Evolutionary conservation across 192 early-diverging fungal genomes (phyloP).

Genomic region (Gigaspora rosea): DNA sequence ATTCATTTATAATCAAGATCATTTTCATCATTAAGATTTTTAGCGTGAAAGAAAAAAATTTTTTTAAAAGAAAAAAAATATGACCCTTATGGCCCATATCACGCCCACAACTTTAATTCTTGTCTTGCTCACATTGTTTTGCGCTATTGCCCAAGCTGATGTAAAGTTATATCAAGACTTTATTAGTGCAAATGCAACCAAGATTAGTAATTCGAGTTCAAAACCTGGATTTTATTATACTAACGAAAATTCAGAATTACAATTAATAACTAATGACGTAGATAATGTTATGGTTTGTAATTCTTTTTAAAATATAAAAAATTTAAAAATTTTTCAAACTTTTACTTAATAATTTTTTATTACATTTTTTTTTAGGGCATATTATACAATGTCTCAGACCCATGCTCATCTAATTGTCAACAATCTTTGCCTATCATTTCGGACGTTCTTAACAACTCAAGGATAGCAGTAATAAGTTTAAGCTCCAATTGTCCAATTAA

Average conservation of each 20-base stretch:
- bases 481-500: not conserved
- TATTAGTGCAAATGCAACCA: not conserved
- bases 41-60: not conserved
- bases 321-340: not conserved
- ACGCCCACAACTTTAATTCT: not conserved
- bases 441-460: not conserved
- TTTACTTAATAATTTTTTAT: not conserved
- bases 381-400: not conserved
- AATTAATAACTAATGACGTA: not conserved
- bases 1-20: not conserved
- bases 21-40: not conserved
- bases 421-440: not conserved
- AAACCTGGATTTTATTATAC: not conserved
- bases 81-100: not conserved
- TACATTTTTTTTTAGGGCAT: not conserved
- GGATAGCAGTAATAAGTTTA: slow-evolving; percentile 3
- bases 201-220: not conserved
- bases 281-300: not conserved
- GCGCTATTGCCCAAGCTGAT: not conserved
- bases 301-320: not conserved
- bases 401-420: not conserved
- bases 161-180: slow-evolving; percentile 20
- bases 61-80: not conserved
- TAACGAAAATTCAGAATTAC: not conserved
- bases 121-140: slow-evolving; percentile 9